A percentile compares a stretch with the other conserved stretches of the same genome.
These are phyloP conservation scores for Sphaerulina vaccinii DNA, from an alignment of 2,329 filamentous ascomycete species.

Conservation along the genomic window DNA sequence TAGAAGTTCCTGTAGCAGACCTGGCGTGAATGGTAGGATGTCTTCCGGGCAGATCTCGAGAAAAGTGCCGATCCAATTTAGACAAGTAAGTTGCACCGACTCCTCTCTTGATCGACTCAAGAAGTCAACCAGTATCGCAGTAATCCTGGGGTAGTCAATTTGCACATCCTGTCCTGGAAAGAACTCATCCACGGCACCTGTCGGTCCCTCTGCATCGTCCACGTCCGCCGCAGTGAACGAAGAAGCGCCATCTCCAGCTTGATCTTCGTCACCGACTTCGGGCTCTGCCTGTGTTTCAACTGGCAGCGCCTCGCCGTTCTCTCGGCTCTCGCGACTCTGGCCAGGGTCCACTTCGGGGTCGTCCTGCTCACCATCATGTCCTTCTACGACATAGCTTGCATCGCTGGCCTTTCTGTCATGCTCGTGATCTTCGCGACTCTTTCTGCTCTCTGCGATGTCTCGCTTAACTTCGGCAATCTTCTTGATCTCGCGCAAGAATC, in stretches of 20 bases:
- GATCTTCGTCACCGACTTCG: conserved; percentile 33
- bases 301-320: conserved; percentile 22
- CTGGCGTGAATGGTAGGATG: conserved; percentile 90
- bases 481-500: conserved; percentile 90
- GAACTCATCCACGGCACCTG: conserved; percentile 81
- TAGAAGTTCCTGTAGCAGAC: conserved; percentile 84
- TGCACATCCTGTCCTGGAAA: conserved; percentile 95
- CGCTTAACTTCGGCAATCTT: conserved; percentile 91
- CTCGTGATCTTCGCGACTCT: conserved; percentile 53
- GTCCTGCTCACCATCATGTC: conserved; percentile 6
- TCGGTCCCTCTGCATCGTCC: conserved; percentile 37
- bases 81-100: conserved; percentile 83
- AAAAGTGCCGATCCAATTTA: conserved; percentile 94
- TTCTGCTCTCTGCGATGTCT: conserved; percentile 82
- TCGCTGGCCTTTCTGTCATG: conserved; percentile 29
- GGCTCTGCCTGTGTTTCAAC: conserved; percentile 10
- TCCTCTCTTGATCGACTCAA: conserved; percentile 83
- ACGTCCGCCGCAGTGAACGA: conserved; percentile 57
- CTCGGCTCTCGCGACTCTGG: conserved; percentile 24
- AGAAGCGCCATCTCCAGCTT: conserved; percentile 56
- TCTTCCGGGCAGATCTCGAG: conserved; percentile 97
- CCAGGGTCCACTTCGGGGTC: conserved; percentile 22
- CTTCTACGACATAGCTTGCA: conserved; percentile 20
- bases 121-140: conserved; percentile 88
- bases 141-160: conserved; percentile 85